A percentile compares a stretch with the other conserved stretches of the same genome.
Evolutionary conservation across 108 stramenopile species (phyloP).

Genomic region (Nannochloropsis granulata): DNA sequence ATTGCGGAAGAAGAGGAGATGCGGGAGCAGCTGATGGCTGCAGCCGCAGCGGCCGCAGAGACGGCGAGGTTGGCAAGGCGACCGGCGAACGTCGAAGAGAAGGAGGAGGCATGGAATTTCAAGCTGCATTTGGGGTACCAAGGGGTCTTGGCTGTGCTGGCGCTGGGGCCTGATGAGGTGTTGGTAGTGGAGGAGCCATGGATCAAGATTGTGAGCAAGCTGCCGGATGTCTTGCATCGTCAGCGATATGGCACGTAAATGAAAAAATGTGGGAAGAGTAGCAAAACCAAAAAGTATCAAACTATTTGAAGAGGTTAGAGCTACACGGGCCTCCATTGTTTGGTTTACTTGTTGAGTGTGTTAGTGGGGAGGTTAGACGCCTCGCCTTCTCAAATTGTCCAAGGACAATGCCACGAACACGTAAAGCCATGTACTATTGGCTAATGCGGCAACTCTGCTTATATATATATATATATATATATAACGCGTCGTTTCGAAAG

Average conservation of each 20-base stretch:
- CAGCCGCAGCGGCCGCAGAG: too few relatives aligned
- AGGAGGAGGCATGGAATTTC: not conserved
- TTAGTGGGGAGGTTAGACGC: too few relatives aligned
- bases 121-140: not conserved
- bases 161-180: not conserved
- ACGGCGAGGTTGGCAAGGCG: too few relatives aligned
- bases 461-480: too few relatives aligned
- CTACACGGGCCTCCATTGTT: not conserved
- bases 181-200: not conserved
- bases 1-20: not conserved
- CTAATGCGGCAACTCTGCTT: too few relatives aligned
- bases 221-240: not conserved
- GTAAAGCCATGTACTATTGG: too few relatives aligned
- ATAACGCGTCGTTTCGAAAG: too few relatives aligned
- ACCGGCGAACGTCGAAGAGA: not conserved
- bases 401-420: too few relatives aligned
- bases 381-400: too few relatives aligned
- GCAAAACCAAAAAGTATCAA: not conserved
- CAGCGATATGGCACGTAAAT: not conserved
- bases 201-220: not conserved
- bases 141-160: not conserved
- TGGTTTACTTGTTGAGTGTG: too few relatives aligned
- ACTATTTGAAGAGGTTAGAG: too few relatives aligned
- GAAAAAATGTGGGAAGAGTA: not conserved
- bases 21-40: not conserved